Percentiles rank a stretch among this genome's conserved stretches.
Evolutionary conservation across 1,139 yeast genomes (phyloP).

Genomic region (Pichia sp.): DNA sequence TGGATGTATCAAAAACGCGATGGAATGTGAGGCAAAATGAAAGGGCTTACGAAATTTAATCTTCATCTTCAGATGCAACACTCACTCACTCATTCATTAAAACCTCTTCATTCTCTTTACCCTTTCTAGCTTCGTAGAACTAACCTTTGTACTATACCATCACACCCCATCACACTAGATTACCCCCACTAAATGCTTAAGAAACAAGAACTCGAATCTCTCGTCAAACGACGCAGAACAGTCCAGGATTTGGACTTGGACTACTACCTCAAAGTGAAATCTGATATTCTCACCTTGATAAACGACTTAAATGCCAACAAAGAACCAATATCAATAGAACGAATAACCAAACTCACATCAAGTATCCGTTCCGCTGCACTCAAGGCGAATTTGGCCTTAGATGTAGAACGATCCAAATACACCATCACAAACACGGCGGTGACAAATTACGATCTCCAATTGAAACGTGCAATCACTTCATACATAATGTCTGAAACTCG

Average conservation of each 20-base stretch:
- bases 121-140: too few relatives aligned
- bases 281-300: constrained; percentile 15
- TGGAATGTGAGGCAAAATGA: constrained; percentile 27
- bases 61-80: too few relatives aligned
- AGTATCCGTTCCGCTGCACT: constrained; percentile 15
- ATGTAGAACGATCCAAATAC: constrained; percentile 17
- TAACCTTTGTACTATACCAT: too few relatives aligned
- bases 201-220: constrained; percentile 14
- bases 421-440: constrained; percentile 4
- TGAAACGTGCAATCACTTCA: too few relatives aligned
- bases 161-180: too few relatives aligned
- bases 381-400: constrained; percentile 15
- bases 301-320: constrained; percentile 11
- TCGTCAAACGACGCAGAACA: constrained; percentile 23
- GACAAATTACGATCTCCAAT: too few relatives aligned
- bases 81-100: too few relatives aligned
- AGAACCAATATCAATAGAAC: constrained; percentile 12
- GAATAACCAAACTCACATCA: constrained; percentile 13
- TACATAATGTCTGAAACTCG: too few relatives aligned
- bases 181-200: too few relatives aligned
- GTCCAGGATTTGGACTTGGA: constrained; percentile 25
- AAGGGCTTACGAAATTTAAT: too few relatives aligned
- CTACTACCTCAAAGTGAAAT: constrained; percentile 17
- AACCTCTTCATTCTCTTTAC: too few relatives aligned
- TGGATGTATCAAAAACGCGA: constrained; percentile 70